Evolutionary conservation across 306 rosid genomes (phyloP), one percentile per base, ranked within the genome.

Genomic region (Quercus rubra): DNA sequence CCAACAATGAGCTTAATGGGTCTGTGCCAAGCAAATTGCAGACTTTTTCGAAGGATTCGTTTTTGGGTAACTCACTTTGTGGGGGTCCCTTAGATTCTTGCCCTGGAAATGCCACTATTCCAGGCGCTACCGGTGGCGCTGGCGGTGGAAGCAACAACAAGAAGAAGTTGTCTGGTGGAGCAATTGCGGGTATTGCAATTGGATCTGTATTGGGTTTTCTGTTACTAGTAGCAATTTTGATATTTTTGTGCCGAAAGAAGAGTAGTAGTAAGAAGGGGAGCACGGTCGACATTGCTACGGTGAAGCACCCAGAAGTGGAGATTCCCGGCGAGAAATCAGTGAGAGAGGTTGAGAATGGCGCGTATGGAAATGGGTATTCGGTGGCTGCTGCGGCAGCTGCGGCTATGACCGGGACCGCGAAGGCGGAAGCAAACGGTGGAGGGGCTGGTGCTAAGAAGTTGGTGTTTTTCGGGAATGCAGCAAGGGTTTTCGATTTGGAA

Each of bases 401-500:
- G 12, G 82, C 76, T 46, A 87, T 75, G 86, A 64, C 23, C 1
- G 73, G 83, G 66, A 75, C 73, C 27, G 62, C 38, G 58, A 87
- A 85, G 74, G 78, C 55, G 23, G 87, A 82, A 62, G 70, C 1
- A 1, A 77, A 25, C 17, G 73, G 43, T 68, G 81, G 73, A 28
- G 83, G 79, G 2, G 86, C 3, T 49, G 83, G 31, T 14, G 79
- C 56, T 1, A 90, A 90, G 58, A 90, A 88, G 75, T 73, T 90
- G 88, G 79, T 85, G 38, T 88, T 90, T 77, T 90, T 88, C 46
- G 87, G 90, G 5, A 84, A 81, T 79, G 78, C 79, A 0, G 78
- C 80, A 4, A 88, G 82, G 77, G 89, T 80, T 73, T 90, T 90
- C 73, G 92, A 86, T 84, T 74, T 90, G 69, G 94, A 90, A 79